A percentile compares a stretch with the other conserved stretches of the same genome.
Conservation (phyloP, 2,329 filamentous ascomycete species). For the Calycina herbarum region DNA sequence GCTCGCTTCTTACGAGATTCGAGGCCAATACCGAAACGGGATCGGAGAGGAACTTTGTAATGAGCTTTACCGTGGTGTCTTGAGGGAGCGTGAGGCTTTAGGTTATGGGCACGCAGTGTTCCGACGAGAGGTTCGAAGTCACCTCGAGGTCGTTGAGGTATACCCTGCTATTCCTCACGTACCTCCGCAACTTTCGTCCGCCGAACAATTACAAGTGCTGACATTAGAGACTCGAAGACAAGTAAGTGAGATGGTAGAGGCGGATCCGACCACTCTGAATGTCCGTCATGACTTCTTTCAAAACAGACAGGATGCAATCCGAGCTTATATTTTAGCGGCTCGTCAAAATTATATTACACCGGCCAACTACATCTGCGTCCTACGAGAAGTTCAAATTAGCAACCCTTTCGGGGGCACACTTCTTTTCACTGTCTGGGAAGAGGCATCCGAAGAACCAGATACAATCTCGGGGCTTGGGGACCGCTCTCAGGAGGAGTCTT, state of each 20-base stretch:
- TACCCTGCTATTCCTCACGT: background rate
- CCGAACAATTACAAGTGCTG: background rate
- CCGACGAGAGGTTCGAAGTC: background rate
- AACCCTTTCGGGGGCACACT: background rate
- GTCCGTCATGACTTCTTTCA: background rate
- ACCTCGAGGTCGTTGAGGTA: background rate
- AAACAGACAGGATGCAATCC: background rate
- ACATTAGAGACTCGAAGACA: background rate
- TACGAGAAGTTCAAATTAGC: background rate
- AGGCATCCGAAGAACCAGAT: too few relatives aligned
- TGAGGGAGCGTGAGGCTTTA: background rate
- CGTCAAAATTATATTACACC: fast-evolving
- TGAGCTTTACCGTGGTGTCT: background rate
- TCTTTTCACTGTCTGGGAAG: background rate
- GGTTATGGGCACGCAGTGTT: background rate
- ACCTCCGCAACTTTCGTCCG: background rate
- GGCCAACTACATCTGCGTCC: background rate
- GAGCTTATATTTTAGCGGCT: background rate
- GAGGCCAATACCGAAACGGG: background rate
- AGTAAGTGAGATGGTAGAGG: background rate
- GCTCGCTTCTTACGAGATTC: background rate
- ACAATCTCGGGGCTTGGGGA: too few relatives aligned
- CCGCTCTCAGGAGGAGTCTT: too few relatives aligned
- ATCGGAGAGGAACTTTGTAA: background rate
- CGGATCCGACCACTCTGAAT: background rate